Evolutionary conservation across 768 basidiomycete species (phyloP), one percentile per base, ranked within the genome.

Genomic region (Collybia nuda): DNA sequence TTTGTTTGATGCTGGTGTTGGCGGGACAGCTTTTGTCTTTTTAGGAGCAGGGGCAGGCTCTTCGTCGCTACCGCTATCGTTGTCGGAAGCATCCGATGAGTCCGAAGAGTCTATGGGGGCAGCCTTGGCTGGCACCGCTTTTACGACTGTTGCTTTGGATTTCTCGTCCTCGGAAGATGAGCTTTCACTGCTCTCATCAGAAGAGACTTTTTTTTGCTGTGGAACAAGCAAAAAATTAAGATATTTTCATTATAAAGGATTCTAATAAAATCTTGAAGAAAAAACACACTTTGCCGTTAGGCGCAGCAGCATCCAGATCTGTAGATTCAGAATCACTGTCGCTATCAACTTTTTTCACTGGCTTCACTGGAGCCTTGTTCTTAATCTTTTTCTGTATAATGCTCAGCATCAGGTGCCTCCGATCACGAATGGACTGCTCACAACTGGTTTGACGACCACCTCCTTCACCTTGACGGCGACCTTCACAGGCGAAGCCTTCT

Each of bases 131-230:
- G 51, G 39, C 21, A 64, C 59, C 45, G 63, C 67, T 55, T 78
- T 79, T 32, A 79, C 69, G 59, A 78, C 78, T 6, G 72, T 69
- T 35, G 77, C 75, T 62, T 84, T 83, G 52, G 80, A 74, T 59
- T 80, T 79, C 61, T 84, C 81, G 36, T 82, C 82, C 56, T 81
- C 73, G 18, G 70, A 65, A 15, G 72, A 73, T 12, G 70, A 70
- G 45, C 66, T 67, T 52, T 79, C 74, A 49, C 67, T 70, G 53
- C 75, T 77, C 43, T 77, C 77, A 42, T 77, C 72, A 23, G 76
- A 69, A 15, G 71, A 73, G n/a, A 55, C 60, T 23, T 68, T 59
- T 55, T 73, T 69, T n/a, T 44, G 47, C 55, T 63, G 48, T 48
- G 24, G 50, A 28, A 40, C 53, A 52, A 40, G 8, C 43, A 3